Base-by-base conservation (phyloP, 805 yeast species). In the Metschnikowia borealis region DNA sequence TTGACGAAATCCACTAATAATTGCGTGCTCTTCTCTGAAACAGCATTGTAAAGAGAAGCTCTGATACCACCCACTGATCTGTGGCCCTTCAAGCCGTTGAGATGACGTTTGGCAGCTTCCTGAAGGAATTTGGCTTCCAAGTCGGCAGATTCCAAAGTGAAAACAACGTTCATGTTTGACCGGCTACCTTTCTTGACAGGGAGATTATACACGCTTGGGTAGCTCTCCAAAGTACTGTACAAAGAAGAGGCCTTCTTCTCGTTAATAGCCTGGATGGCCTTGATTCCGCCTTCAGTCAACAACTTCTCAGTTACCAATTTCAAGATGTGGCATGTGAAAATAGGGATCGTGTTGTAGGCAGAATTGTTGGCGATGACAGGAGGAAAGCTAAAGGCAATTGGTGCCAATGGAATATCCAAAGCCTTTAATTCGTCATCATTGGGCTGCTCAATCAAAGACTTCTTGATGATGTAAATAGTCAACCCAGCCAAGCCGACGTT, bases 41-140 rank as follows among this genome's bases (percentile, higher is more conserved):
- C 87, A 14, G 98, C 97, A 63, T 94, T 92, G 69, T 92, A 91
- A 48, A 90, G 73, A 13, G 97, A 90, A 14, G 95, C 91, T 69
- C 99, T 84, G 70, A 94, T 86, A 31, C 99, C 99, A 46, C 98
- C 98, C 40, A 92, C 98, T 3, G 96, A 89, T 67, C 98, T 82
- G 70, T 92, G 98, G 38, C 99, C 98, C 70, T 90, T 88, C 62
- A 92, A 77, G 6, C 97, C 98, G 5, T 83, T 73, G 54, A 94
- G 75, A 1, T 80, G 77, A 50, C 57, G 63, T 26, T 67, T 79
- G 21, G 73, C 77, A 3, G 97, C 96, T 44, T 76, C 83, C 53
- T 80, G 73, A 53, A 92, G 62, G 70, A 94, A 94, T 52, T 79
- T 70, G 5, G 78, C 75, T 62, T 91, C 97, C 47, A 81, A 66